phyloP scores from a whole-genome alignment of 2,329 filamentous ascomycete genomes.

The Pestalotiopsis fici region DNA sequence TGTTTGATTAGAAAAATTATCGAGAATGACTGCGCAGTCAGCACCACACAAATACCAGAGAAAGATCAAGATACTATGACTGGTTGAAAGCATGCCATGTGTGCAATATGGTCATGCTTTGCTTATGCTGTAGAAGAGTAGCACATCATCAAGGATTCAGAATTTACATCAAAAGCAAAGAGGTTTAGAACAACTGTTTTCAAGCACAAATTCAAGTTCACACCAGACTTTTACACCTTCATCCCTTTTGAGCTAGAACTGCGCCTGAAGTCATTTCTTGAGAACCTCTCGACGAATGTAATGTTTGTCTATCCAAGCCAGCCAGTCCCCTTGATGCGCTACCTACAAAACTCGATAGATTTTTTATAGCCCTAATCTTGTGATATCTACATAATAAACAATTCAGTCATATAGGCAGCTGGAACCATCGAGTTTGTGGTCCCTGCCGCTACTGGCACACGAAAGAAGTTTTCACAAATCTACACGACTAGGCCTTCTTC shows the following conservation, averaged over 20 bases:
- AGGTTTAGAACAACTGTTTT: too few relatives aligned
- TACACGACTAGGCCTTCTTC: conserved; percentile 37
- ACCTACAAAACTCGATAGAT: not conserved
- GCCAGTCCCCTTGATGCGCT: not conserved
- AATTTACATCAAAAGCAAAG: too few relatives aligned
- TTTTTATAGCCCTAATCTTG: not conserved
- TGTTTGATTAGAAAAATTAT: too few relatives aligned
- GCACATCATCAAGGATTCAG: too few relatives aligned
- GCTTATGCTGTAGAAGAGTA: too few relatives aligned
- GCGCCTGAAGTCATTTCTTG: not conserved
- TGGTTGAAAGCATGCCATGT: not conserved
- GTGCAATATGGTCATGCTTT: too few relatives aligned
- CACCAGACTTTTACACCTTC: not conserved
- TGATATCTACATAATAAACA: not conserved
- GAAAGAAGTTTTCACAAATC: not conserved
- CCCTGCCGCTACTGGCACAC: not conserved
- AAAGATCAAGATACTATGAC: not conserved
- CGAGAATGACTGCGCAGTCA: too few relatives aligned
- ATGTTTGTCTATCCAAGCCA: not conserved
- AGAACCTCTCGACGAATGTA: not conserved
- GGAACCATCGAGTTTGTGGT: not conserved
- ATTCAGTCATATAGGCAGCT: not conserved
- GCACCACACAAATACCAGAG: too few relatives aligned
- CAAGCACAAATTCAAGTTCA: not conserved
- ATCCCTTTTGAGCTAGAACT: not conserved